These are phyloP conservation scores for Tricholoma bakamatsutake DNA, from an alignment of 768 basidiomycete species.

Conservation along the genomic window DNA sequence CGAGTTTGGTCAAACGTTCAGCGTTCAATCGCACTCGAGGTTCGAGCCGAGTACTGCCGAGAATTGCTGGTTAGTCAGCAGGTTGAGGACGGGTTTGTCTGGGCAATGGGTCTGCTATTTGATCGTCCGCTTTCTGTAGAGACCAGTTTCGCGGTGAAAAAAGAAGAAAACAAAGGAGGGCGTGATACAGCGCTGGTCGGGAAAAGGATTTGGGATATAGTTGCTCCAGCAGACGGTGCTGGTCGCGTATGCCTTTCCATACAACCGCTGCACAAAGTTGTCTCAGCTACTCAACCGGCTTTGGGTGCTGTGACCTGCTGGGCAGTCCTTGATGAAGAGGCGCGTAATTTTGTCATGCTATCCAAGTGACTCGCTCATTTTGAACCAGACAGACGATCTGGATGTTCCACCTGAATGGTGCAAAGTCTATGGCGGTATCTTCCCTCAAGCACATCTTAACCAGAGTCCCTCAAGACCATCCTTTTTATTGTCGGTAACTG, in stretches of 20 bases:
- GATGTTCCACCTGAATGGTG: slow-evolving; percentile 39
- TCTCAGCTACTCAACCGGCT: background rate
- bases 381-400: slow-evolving; percentile 25
- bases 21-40: too few species aligned
- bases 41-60: background rate
- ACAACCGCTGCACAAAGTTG: slow-evolving; percentile 5
- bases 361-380: background rate
- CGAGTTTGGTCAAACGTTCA: too few species aligned
- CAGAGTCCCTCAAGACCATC: slow-evolving; percentile 1
- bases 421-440: slow-evolving; percentile 28
- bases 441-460: slow-evolving; percentile 13
- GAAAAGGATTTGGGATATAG: slow-evolving; percentile 24
- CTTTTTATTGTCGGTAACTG: slow-evolving; percentile 16
- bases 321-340: slow-evolving; percentile 32
- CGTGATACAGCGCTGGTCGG: slow-evolving; percentile 24
- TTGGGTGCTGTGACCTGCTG: slow-evolving; percentile 22
- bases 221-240: slow-evolving; percentile 14
- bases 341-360: slow-evolving; percentile 18
- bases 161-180: slow-evolving; percentile 8
- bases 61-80: too few species aligned
- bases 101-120: slow-evolving; percentile 25
- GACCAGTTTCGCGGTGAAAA: slow-evolving; percentile 22
- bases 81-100: background rate
- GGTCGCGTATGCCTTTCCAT: slow-evolving; percentile 13
- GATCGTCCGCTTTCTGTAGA: slow-evolving; percentile 15